Evolutionary conservation across 345 rosid genomes (phyloP).

Genomic region (Euphorbia peplus): DNA sequence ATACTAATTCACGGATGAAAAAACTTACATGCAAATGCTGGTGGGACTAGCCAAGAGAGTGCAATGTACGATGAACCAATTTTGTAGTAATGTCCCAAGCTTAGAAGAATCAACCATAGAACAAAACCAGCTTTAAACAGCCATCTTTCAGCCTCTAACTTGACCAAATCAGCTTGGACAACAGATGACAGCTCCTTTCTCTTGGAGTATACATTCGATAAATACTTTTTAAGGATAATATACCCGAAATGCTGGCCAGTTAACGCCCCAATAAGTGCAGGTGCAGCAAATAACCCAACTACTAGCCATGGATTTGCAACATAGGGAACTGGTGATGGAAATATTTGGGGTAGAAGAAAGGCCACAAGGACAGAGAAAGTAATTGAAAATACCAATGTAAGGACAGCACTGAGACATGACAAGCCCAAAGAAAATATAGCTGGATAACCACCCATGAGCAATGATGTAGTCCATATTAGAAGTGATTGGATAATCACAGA

Average conservation of each 20-base stretch:
- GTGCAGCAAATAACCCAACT: slow-evolving; percentile 82
- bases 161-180: slow-evolving; percentile 49
- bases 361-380: slow-evolving; percentile 67
- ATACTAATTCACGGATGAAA: slow-evolving; percentile 11
- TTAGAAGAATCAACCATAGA: slow-evolving; percentile 78
- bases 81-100: slow-evolving; percentile 64
- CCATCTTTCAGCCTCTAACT: slow-evolving; percentile 94
- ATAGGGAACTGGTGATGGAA: slow-evolving; percentile 78
- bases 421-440: slow-evolving; percentile 60
- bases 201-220: slow-evolving; percentile 47
- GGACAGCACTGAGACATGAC: slow-evolving; percentile 62
- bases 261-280: slow-evolving; percentile 83
- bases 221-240: slow-evolving; percentile 47
- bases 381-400: slow-evolving; percentile 68
- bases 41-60: slow-evolving; percentile 80
- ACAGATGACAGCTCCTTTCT: slow-evolving; percentile 44
- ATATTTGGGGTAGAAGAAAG: slow-evolving; percentile 62
- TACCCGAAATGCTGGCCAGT: slow-evolving; percentile 84
- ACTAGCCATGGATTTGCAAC: slow-evolving; percentile 74
- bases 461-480: slow-evolving; percentile 74
- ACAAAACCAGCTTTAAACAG: slow-evolving; percentile 79
- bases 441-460: slow-evolving; percentile 85
- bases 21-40: slow-evolving; percentile 95
- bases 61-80: slow-evolving; percentile 83
- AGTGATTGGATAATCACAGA: slow-evolving; percentile 81